phyloP scores from a whole-genome alignment of 2,329 filamentous ascomycete genomes.

The Aspergillus tanneri region DNA sequence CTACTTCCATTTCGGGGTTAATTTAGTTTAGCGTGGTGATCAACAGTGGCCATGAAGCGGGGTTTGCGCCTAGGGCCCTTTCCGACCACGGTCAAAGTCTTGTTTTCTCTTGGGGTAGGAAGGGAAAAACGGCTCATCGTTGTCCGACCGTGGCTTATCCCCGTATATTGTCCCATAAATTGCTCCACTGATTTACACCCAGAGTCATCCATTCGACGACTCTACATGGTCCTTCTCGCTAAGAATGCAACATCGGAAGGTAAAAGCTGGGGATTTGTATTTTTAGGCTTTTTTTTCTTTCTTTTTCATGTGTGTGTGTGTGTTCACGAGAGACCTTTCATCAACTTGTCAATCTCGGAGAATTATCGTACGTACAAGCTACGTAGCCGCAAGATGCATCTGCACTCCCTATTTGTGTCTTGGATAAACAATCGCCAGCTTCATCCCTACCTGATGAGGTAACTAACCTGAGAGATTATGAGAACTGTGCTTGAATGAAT shows the following conservation, averaged over 20 bases:
- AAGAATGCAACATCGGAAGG: not conserved
- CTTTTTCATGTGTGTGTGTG: not conserved
- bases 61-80: conserved; percentile 15
- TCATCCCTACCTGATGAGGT: not conserved
- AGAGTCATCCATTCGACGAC: conserved; percentile 3
- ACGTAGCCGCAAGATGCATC: not conserved
- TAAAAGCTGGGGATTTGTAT: not conserved
- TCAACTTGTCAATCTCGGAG: not conserved
- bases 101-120: conserved; percentile 8
- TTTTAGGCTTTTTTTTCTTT: not conserved
- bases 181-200: not conserved
- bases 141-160: not conserved
- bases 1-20: conserved; percentile 3
- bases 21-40: conserved; percentile 13
- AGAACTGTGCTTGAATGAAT: not conserved
- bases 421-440: not conserved
- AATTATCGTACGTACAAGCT: not conserved
- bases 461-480: not conserved
- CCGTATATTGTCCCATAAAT: conserved; percentile 1
- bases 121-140: not conserved
- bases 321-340: not conserved
- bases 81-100: conserved; percentile 14
- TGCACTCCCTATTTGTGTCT: not conserved
- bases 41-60: conserved; percentile 13
- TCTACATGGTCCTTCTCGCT: not conserved